Conservation (phyloP, 495 filamentous ascomycete genomes). For the Hypoxylon fuscum region DNA sequence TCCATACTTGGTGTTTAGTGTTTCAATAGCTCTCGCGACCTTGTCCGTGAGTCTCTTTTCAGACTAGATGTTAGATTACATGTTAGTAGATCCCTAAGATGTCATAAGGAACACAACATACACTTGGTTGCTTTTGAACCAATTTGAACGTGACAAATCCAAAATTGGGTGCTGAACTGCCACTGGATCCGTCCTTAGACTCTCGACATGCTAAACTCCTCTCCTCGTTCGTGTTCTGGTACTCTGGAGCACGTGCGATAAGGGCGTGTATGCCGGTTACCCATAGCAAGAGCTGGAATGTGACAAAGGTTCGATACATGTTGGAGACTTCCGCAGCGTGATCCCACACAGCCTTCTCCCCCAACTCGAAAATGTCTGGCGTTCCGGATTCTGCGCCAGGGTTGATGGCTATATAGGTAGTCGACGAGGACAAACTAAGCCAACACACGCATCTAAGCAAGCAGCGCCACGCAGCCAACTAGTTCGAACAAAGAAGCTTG, state of each 20-base stretch:
- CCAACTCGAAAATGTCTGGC: constrained; percentile 11
- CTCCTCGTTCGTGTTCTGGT: neutral
- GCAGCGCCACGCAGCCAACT: constrained; percentile 6
- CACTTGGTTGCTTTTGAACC: constrained; percentile 28
- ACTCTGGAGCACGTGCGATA: constrained; percentile 44
- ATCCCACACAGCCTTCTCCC: constrained; percentile 21
- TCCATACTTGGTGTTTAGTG: constrained; percentile 23
- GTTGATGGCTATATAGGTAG: constrained; percentile 18
- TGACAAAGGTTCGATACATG: constrained; percentile 47
- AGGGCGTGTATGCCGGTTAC: constrained; percentile 49
- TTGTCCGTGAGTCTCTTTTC: constrained; percentile 22
- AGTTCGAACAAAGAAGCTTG: constrained; percentile 19
- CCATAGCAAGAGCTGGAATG: constrained; percentile 56
- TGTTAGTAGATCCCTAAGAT: constrained; percentile 19
- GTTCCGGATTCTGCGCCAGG: constrained; percentile 11
- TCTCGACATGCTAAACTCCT: constrained; percentile 8
- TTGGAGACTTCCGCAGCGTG: constrained; percentile 37
- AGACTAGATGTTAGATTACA: constrained; percentile 3
- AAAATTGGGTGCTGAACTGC: neutral
- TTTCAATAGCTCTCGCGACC: constrained; percentile 28
- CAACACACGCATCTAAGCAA: constrained; percentile 25
- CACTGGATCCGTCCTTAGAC: neutral
- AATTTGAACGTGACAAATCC: constrained; percentile 45
- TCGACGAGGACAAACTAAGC: constrained; percentile 24
- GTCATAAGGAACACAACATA: constrained; percentile 22